These are phyloP conservation scores for Mucor saturninus DNA, from an alignment of 371 early-diverging fungal species.

Conservation along the genomic window DNA sequence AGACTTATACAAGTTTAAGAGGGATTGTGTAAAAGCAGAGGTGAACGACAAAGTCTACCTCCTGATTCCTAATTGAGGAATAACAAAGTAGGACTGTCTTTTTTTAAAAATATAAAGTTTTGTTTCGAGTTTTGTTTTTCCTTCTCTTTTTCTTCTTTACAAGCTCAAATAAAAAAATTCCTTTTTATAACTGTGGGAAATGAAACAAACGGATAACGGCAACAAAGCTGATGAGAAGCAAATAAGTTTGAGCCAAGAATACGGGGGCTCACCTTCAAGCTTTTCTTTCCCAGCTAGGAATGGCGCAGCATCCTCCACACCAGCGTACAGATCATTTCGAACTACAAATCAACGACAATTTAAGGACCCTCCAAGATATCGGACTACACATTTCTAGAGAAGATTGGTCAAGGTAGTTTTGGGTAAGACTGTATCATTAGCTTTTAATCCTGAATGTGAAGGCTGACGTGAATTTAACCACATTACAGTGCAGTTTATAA, in stretches of 20 bases:
- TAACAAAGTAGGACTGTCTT: too few relatives aligned
- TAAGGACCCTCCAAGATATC: conserved; percentile 69
- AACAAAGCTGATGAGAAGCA: conserved; percentile 13
- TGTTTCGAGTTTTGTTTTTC: too few relatives aligned
- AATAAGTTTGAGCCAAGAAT: conserved; percentile 3
- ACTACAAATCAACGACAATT: conserved; percentile 31
- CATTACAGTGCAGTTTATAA: conserved; percentile 81
- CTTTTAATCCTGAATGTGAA: neutral
- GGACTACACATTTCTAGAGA: conserved; percentile 74
- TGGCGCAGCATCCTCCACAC: conserved; percentile 21
- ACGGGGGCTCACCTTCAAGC: conserved; percentile 15
- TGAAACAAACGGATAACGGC: conserved; percentile 24
- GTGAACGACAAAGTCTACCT: too few relatives aligned
- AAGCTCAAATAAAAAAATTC: too few relatives aligned
- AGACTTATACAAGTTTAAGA: too few relatives aligned
- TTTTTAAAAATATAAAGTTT: too few relatives aligned
- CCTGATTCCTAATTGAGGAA: too few relatives aligned
- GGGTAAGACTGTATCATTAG: conserved; percentile 62
- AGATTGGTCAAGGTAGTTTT: conserved; percentile 96
- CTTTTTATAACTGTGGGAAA: neutral
- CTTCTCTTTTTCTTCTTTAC: too few relatives aligned
- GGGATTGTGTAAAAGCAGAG: too few relatives aligned
- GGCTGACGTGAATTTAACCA: neutral
- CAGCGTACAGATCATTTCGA: conserved; percentile 15
- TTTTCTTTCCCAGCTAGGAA: conserved; percentile 26